Percentiles rank a stretch among this genome's conserved stretches.
These are phyloP conservation scores for Jacaranda mimosifolia DNA, from an alignment of 257 asterid genomes.

Conservation along the genomic window DNA sequence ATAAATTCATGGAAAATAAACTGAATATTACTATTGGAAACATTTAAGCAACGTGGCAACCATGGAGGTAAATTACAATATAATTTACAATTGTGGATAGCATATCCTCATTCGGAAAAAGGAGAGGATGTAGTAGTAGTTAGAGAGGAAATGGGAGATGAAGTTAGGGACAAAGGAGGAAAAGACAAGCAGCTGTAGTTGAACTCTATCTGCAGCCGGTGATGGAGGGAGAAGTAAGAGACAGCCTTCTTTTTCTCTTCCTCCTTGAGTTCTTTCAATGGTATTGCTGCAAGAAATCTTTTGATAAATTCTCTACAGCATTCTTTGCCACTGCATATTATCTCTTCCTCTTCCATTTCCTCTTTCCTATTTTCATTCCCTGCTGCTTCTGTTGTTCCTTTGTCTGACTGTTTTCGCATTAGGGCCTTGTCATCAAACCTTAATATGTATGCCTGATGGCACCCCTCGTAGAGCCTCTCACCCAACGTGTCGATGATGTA, in stretches of 20 bases:
- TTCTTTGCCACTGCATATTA: slow-evolving; percentile 66
- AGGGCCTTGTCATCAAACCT: slow-evolving; percentile 58
- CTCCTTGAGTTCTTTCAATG: slow-evolving; percentile 63
- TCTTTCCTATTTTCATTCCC: slow-evolving; percentile 21
- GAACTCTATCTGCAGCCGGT: slow-evolving; percentile 77
- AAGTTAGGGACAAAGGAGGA: slow-evolving; percentile 46
- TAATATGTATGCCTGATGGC: slow-evolving; percentile 66
- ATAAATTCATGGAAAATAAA: neutral
- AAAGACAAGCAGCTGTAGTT: slow-evolving; percentile 54
- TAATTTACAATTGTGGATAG: slow-evolving; percentile 4
- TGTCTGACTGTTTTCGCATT: slow-evolving; percentile 35
- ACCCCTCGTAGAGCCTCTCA: slow-evolving; percentile 73
- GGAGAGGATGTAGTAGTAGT: slow-evolving; percentile 51
- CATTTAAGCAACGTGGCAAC: neutral
- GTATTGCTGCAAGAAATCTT: slow-evolving; percentile 74
- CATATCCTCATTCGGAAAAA: slow-evolving; percentile 27
- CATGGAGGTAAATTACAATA: neutral
- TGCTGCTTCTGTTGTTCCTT: neutral
- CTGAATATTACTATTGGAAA: neutral
- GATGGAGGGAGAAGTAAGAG: slow-evolving; percentile 64
- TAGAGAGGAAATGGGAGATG: slow-evolving; percentile 68
- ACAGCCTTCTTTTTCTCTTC: slow-evolving; percentile 61
- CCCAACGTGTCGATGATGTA: slow-evolving; percentile 79
- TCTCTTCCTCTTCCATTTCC: slow-evolving; percentile 36
- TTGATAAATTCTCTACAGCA: slow-evolving; percentile 74